Conservation (phyloP, 2,329 filamentous ascomycete genomes). For the Fusarium annulatum region DNA sequence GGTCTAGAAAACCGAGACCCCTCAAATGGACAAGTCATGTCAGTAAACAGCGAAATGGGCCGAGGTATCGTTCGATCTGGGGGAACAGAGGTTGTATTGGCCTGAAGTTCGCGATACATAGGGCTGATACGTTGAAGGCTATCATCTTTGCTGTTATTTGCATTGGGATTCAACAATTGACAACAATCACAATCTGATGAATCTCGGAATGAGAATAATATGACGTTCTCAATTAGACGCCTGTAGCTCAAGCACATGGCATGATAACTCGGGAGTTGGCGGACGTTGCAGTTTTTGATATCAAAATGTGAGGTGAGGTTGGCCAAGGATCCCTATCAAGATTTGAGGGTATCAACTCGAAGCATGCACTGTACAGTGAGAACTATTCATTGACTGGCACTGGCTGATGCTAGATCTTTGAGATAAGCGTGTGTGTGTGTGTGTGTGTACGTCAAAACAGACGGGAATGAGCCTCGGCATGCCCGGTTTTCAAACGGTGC, state of each 20-base stretch:
- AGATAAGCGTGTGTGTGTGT: constrained; percentile 30
- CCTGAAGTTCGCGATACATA: constrained; percentile 20
- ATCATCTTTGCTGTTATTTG: constrained; percentile 1
- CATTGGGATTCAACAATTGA: constrained; percentile 24
- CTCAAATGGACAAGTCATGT: constrained; percentile 15
- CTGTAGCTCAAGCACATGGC: constrained; percentile 4
- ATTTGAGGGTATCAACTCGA: constrained; percentile 7
- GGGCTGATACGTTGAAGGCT: constrained; percentile 28
- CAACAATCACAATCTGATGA: neutral
- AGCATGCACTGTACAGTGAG: constrained; percentile 2
- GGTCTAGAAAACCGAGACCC: constrained; percentile 4
- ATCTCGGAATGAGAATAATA: constrained; percentile 3
- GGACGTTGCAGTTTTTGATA: constrained; percentile 10
- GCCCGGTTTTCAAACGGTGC: constrained; percentile 19
- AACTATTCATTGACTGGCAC: neutral
- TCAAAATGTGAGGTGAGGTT: constrained; percentile 6
- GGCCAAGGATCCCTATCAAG: neutral
- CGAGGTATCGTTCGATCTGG: constrained; percentile 41
- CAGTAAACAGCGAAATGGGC: constrained; percentile 35
- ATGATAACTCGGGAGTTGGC: constrained; percentile 27
- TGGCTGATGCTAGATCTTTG: constrained; percentile 21
- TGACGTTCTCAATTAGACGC: neutral
- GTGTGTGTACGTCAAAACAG: neutral
- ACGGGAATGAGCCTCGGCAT: constrained; percentile 20
- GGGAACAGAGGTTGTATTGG: constrained; percentile 5